These are phyloP conservation scores for Naematelia aurantialba DNA, from an alignment of 768 basidiomycete species.

Conservation along the genomic window DNA sequence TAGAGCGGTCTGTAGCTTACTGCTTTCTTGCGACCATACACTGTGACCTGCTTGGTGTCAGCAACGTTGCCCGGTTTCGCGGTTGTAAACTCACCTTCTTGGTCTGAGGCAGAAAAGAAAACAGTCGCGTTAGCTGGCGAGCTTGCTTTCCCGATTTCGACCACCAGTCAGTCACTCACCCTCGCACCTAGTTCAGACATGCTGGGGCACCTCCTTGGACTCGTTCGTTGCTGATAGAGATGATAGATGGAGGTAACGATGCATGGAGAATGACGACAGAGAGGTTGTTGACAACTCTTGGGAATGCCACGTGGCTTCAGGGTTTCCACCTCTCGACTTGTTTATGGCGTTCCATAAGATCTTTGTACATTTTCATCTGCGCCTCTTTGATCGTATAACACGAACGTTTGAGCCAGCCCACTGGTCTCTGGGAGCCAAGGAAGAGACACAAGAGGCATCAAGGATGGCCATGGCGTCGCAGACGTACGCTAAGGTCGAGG, in stretches of 20 bases:
- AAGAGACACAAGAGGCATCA: neutral
- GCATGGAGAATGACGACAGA: neutral
- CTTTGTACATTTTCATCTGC: conserved; percentile 3
- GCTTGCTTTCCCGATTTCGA: too few species aligned
- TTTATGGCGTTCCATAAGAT: conserved; percentile 17
- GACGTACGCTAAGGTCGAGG: conserved; percentile 16
- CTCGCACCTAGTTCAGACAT: conserved; percentile 29
- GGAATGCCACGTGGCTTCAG: conserved; percentile 10
- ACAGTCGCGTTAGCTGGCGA: conserved; percentile 30
- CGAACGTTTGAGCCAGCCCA: too few species aligned
- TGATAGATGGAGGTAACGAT: neutral
- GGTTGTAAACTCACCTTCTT: conserved; percentile 30
- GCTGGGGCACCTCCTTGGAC: neutral
- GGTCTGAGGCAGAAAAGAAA: conserved; percentile 28
- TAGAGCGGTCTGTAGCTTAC: conserved; percentile 23
- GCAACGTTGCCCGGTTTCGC: neutral
- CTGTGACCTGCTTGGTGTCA: conserved; percentile 33
- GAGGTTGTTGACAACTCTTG: conserved; percentile 10
- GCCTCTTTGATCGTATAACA: neutral
- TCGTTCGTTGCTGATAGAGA: neutral
- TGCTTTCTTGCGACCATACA: conserved; percentile 39
- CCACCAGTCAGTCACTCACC: conserved; percentile 14
- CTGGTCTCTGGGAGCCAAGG: too few species aligned
- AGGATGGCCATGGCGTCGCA: neutral
- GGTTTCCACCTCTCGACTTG: neutral